Conservation (phyloP, 208 protist genomes). For the Trypanosoma lewisi region DNA sequence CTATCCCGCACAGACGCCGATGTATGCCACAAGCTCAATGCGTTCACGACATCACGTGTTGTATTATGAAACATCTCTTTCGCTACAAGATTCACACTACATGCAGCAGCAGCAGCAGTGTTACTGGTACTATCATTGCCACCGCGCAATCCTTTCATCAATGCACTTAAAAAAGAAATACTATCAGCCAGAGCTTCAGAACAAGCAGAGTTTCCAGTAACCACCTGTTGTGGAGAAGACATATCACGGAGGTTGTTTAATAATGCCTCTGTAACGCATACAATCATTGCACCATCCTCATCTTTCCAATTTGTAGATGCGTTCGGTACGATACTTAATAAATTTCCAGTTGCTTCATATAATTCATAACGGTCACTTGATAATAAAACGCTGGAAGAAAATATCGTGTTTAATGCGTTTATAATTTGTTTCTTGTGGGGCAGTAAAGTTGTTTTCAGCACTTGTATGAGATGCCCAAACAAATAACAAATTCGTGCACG, state of each 20-base stretch:
- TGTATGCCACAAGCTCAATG: conserved; percentile 27
- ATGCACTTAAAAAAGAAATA: conserved; percentile 52
- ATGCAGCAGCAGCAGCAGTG: neutral
- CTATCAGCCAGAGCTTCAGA: conserved; percentile 39
- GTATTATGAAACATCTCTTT: conserved; percentile 41
- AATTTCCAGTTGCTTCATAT: conserved; percentile 65
- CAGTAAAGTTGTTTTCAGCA: conserved; percentile 36
- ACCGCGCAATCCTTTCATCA: conserved; percentile 38
- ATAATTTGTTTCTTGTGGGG: conserved; percentile 61
- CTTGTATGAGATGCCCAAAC: conserved; percentile 62
- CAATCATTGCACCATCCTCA: conserved; percentile 16
- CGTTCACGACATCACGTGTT: conserved; percentile 42
- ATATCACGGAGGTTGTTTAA: conserved; percentile 8
- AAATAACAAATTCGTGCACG: conserved; percentile 70
- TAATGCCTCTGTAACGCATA: conserved; percentile 18
- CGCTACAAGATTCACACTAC: conserved; percentile 7
- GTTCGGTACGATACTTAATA: conserved; percentile 36
- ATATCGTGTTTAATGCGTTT: conserved; percentile 53
- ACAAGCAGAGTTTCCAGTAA: neutral
- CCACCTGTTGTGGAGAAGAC: neutral
- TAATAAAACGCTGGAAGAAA: conserved; percentile 29
- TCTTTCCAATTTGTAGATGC: neutral
- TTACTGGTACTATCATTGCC: conserved; percentile 6
- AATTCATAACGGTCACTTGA: conserved; percentile 59
- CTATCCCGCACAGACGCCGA: conserved; percentile 48